phyloP scores from a whole-genome alignment of 306 rosid genomes.

The Gastrolobium bilobum region DNA sequence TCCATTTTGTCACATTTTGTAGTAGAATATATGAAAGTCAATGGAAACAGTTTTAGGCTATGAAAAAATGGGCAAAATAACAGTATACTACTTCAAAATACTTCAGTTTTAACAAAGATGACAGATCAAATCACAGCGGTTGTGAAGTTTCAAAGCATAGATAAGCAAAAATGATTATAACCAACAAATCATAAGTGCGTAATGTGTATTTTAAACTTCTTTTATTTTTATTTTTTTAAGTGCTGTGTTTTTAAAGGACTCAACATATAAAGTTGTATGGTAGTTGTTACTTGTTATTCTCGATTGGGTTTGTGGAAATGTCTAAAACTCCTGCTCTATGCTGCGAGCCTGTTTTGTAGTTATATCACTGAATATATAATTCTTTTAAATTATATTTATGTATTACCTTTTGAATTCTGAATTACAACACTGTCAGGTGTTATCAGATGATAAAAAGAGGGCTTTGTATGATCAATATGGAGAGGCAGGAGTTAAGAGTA shows the following conservation, averaged over 20 bases:
- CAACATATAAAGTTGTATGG: slow-evolving; percentile 4
- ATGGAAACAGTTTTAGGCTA: neutral
- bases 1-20: neutral
- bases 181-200: neutral
- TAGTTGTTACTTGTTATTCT: slow-evolving; percentile 15
- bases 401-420: slow-evolving; percentile 74
- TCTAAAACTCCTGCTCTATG: slow-evolving; percentile 24
- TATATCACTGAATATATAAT: slow-evolving; percentile 17
- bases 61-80: neutral
- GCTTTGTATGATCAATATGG: slow-evolving; percentile 97
- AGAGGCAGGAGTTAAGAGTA: slow-evolving; percentile 93
- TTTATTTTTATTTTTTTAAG: neutral
- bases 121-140: slow-evolving; percentile 28
- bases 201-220: neutral
- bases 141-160: slow-evolving; percentile 24
- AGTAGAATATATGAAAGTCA: slow-evolving; percentile 2
- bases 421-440: slow-evolving; percentile 87
- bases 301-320: slow-evolving; percentile 38
- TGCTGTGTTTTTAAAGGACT: slow-evolving; percentile 26
- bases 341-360: slow-evolving; percentile 18
- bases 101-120: slow-evolving; percentile 19
- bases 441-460: slow-evolving; percentile 98
- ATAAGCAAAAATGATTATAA: slow-evolving; percentile 20
- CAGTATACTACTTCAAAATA: slow-evolving; percentile 17
- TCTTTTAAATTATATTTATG: slow-evolving; percentile 45